These are phyloP conservation scores for Fusarium sp. DNA, from an alignment of 2,329 filamentous ascomycete species.

Conservation along the genomic window DNA sequence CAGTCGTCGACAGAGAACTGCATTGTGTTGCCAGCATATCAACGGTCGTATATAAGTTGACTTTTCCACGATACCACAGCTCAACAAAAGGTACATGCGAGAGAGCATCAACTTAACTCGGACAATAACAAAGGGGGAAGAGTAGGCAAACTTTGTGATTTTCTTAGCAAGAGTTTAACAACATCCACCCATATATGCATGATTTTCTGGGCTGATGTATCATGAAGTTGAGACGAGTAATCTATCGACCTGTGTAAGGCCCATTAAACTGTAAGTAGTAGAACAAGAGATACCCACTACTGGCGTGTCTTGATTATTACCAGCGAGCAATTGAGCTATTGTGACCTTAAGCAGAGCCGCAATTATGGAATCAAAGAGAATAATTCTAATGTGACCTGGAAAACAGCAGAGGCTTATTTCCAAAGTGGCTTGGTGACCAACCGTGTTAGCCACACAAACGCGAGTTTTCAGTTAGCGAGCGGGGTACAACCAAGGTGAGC, in stretches of 20 bases:
- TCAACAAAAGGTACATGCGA: too few relatives aligned
- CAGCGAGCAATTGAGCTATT: too few relatives aligned
- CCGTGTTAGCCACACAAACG: conserved; percentile 26
- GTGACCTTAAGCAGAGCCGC: not conserved
- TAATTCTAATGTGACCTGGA: conserved; percentile 22
- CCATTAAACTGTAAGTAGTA: too few relatives aligned
- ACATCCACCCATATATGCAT: not conserved
- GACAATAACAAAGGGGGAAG: not conserved
- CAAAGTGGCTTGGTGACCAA: conserved; percentile 35
- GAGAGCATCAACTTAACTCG: not conserved
- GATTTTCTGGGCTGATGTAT: conserved; percentile 13
- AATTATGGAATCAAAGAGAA: conserved; percentile 1
- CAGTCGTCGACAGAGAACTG: not conserved
- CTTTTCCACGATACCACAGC: too few relatives aligned
- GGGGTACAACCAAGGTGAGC: conserved; percentile 23
- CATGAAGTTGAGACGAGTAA: conserved; percentile 13
- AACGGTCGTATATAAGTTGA: not conserved
- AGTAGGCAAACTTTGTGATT: not conserved
- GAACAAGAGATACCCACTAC: too few relatives aligned
- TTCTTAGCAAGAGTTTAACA: not conserved
- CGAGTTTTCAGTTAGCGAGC: conserved; percentile 14
- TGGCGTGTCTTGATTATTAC: too few relatives aligned
- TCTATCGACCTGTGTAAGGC: not conserved
- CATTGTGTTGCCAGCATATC: not conserved
- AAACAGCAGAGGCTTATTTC: conserved; percentile 23